Conservation (phyloP, 257 asterid genomes). For the Craterostigma plantagineum region DNA sequence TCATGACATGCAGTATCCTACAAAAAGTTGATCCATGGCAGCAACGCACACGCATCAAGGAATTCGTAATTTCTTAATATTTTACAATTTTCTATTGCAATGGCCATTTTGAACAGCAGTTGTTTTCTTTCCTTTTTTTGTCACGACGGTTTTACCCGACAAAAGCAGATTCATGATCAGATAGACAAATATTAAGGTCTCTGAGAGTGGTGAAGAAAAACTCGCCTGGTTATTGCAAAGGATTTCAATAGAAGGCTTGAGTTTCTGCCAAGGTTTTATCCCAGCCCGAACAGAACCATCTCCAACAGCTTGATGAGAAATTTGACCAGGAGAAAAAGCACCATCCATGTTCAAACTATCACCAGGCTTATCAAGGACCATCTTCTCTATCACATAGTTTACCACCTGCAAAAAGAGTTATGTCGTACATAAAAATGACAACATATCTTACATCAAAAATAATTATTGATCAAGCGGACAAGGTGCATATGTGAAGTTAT, state of each 20-base stretch:
- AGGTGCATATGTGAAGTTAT: no score
- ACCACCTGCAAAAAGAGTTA: slow-evolving; percentile 55
- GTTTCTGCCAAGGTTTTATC: slow-evolving; percentile 72
- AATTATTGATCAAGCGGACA: no score
- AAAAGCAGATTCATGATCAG: background rate
- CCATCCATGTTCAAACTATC: slow-evolving; percentile 54
- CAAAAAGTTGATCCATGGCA: no score
- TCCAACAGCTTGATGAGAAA: slow-evolving; percentile 26
- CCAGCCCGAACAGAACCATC: slow-evolving; percentile 58
- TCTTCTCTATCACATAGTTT: slow-evolving; percentile 82
- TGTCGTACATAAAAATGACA: slow-evolving; percentile 1
- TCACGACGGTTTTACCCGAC: no score
- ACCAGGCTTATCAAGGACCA: slow-evolving; percentile 73
- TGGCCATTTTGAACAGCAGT: no score
- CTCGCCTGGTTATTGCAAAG: slow-evolving; percentile 85
- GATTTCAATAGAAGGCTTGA: slow-evolving; percentile 76
- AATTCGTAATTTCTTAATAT: no score
- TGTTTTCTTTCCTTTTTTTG: no score
- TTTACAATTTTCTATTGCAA: no score
- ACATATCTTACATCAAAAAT: background rate
- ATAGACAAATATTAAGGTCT: background rate
- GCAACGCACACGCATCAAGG: no score
- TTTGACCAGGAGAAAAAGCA: slow-evolving; percentile 31
- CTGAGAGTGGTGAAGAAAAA: background rate
- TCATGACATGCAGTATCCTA: no score